phyloP scores from a whole-genome alignment of 805 yeast species.

The Candida ponderosae region DNA sequence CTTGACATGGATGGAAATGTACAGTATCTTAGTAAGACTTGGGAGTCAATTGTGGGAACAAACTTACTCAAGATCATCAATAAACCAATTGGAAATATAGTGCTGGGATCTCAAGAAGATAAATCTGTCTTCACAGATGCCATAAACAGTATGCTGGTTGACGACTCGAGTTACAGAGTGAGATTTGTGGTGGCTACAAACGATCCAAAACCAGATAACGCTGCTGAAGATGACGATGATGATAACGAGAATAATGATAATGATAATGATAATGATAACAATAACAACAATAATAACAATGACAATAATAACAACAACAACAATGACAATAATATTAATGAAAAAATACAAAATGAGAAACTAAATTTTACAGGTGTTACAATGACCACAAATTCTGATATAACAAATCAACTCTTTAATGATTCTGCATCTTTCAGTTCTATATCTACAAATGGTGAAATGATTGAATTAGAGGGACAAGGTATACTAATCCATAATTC shows the following conservation, averaged over 20 bases:
- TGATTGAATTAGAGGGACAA: conserved; percentile 83
- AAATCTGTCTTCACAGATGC: conserved; percentile 63
- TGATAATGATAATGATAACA: conserved; percentile 2
- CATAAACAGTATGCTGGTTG: conserved; percentile 57
- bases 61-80: conserved; percentile 42
- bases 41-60: conserved; percentile 77
- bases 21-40: conserved; percentile 64
- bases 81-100: conserved; percentile 52
- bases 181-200: conserved; percentile 49
- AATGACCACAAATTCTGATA: not conserved
- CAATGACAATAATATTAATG: conserved; percentile 1
- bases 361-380: too few relatives aligned
- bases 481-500: conserved; percentile 75
- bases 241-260: conserved; percentile 2
- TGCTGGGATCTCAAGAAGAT: conserved; percentile 60
- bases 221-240: conserved; percentile 10
- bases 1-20: conserved; percentile 73
- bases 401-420: conserved; percentile 7
- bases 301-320: conserved; percentile 5
- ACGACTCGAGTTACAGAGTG: conserved; percentile 73
- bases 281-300: conserved; percentile 4
- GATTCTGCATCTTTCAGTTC: conserved; percentile 26
- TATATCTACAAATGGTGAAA: conserved; percentile 49
- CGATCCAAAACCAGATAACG: conserved; percentile 19
- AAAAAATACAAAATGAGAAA: conserved; percentile 5